These are phyloP conservation scores for Misopates orontium DNA, from an alignment of 257 asterid genomes.

Conservation along the genomic window DNA sequence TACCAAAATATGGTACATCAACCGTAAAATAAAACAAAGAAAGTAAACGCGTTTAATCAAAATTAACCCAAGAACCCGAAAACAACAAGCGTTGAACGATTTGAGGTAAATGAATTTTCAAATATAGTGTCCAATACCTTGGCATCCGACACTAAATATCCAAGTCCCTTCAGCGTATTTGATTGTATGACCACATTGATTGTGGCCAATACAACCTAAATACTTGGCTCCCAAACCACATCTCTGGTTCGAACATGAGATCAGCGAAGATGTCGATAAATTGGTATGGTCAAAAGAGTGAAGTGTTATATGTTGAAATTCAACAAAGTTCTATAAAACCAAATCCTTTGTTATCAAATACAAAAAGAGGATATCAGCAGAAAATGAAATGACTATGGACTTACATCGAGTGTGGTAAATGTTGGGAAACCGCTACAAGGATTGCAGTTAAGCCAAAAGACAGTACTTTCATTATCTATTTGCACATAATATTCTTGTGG, in stretches of 20 bases:
- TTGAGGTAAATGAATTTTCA: conserved; percentile 59
- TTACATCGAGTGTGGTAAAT: conserved; percentile 88
- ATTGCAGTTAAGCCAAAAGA: conserved; percentile 86
- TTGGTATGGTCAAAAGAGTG: conserved; percentile 80
- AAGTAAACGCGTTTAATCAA: too few species aligned
- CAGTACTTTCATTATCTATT: conserved; percentile 97
- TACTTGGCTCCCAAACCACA: conserved; percentile 67
- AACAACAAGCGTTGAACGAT: conserved; percentile 76
- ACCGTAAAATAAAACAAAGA: too few species aligned
- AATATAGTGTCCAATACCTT: conserved; percentile 61
- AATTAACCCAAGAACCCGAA: conserved; percentile 95
- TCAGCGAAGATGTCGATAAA: conserved; percentile 52
- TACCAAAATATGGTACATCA: too few species aligned
- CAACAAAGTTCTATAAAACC: conserved; percentile 2
- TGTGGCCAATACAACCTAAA: conserved; percentile 53
- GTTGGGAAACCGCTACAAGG: conserved; percentile 93
- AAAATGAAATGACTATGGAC: neutral
- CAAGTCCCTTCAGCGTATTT: conserved; percentile 97
- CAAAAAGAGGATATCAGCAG: neutral
- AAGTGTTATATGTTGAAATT: conserved; percentile 58
- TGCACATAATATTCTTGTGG: conserved; percentile 90
- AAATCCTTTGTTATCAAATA: conserved; percentile 13
- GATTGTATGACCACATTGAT: conserved; percentile 78
- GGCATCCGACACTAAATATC: conserved; percentile 69
- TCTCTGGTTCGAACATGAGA: conserved; percentile 79